Evolutionary conservation across 208 protist species (phyloP), one percentile per base, ranked within the genome.

Genomic region (Trypanosoma scelopori): DNA sequence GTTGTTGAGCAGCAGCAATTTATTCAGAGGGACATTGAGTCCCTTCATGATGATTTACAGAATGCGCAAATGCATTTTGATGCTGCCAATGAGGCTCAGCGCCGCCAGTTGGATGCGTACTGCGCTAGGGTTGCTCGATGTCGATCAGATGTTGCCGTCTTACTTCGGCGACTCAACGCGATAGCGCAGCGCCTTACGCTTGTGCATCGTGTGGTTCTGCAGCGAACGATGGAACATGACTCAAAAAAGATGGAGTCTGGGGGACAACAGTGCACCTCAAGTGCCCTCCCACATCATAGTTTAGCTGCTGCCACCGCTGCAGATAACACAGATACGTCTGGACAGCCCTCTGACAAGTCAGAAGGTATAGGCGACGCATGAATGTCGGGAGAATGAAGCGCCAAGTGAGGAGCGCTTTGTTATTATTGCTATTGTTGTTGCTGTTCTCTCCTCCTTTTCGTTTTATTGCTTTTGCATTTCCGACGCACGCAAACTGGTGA

Each of bases 151-250:
- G 61, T 42, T 7, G 37, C 42, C 1, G 27, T 58, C 25, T 58
- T 67, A 32, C 49, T 55, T 58, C 37, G 41, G 49, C 50, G 37
- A 41, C 41, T 67, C 0, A 49, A n/a, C 27, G 39, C 22, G 25
- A 67, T 58, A 45, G 47, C 57, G 39, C 22, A 50, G 41, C 30
- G 50, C 3, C 61, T 67, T 58, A 23, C 41, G 12, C 20, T 20
- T 25, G 50, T 67, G 22, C 39, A 62, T 15, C n/a, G n/a, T 16
- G 27, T 37, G 1, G 0, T 62, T 9, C 25, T 51, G 32, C 23
- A 49, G n/a, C 20, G 45, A 20, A 50, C 15, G 9, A 9, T 23
- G 13, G 25, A 51, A 3, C 1, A 50, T 3, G 15, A 3, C 12
- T 52, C 27, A 52, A 20, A 52, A 52, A 52, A 52, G 23, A 27